Evolutionary conservation across 176 grass and related monocot species (phyloP), one percentile per base, ranked within the genome.

Genomic region (Carex littledalei): DNA sequence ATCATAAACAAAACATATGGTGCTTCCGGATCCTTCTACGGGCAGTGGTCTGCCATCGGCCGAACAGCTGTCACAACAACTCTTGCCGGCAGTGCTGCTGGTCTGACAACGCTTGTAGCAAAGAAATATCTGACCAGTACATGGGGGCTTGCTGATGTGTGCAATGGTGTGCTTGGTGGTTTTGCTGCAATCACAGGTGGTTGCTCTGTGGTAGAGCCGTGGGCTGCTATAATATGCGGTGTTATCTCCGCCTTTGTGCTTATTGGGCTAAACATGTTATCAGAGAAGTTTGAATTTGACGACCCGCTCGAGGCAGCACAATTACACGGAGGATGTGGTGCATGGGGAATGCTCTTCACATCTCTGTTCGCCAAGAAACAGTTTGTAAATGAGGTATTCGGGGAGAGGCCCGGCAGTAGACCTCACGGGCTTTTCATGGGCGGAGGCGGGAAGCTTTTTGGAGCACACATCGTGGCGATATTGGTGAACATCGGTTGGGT

Each of bases 341-440:
- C 88, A 9, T 89, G 88, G 84, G 88, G 88, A 4, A 78, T 89
- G 37, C 50, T 89, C 31, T 89, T 89, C 88, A 89, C 88, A 12
- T 79, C 84, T 37, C 88, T 89, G 34, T 89, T 89, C 13, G 84
- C 88, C 8, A 72, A 70, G 54, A 81, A 89, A 52, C 81, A 86
- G 84, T 89, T 82, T 81, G 88, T 89, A 35, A 57, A 86, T 54
- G 66, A 89, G 57, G 84, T 89, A 26, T 86, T 85, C 39, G 78
- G 58, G 6, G 88, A 68, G 18, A 35, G 84, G 1, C 47, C 64
- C 5, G 84, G 66, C 15, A n/a, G 50, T 60, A 59, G 88, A 24
- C 88, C 88, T 0, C 66, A 86, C 57, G 88, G 84, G 57, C 78
- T 89, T 37, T 89, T 89, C 39, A 89, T 89, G 88, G 88, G 88